Conservation (phyloP, 192 early-diverging fungal species). For the Backusella westeae region DNA sequence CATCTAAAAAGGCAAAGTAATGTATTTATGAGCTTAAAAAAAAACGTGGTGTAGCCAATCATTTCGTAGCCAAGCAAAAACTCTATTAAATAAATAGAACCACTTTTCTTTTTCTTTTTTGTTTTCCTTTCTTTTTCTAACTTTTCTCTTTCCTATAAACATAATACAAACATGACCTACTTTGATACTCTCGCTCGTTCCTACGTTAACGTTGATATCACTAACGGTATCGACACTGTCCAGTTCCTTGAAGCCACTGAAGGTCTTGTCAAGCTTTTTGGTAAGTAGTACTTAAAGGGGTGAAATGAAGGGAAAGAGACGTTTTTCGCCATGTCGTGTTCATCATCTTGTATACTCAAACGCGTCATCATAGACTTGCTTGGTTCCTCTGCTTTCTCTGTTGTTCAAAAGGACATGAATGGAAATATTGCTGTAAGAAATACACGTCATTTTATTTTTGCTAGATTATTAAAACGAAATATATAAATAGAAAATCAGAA, state of each 20-base stretch:
- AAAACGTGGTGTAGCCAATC: background rate
- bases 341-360: background rate
- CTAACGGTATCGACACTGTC: constrained; percentile 69
- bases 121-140: background rate
- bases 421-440: constrained; percentile 81
- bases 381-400: constrained; percentile 69
- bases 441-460: background rate
- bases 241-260: constrained; percentile 78
- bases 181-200: constrained; percentile 63
- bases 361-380: constrained; percentile 51
- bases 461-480: constrained; percentile 1
- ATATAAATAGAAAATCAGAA: constrained; percentile 71
- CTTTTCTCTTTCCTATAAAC: background rate
- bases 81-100: background rate
- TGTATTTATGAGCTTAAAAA: background rate
- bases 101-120: background rate
- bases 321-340: background rate
- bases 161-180: constrained; percentile 41
- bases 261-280: constrained; percentile 75
- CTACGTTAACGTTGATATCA: constrained; percentile 64
- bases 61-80: background rate
- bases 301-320: background rate
- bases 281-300: constrained; percentile 34
- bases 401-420: constrained; percentile 91
- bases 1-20: background rate